phyloP scores from a whole-genome alignment of 2,329 filamentous ascomycete species.

The Aspergillus sp. region DNA sequence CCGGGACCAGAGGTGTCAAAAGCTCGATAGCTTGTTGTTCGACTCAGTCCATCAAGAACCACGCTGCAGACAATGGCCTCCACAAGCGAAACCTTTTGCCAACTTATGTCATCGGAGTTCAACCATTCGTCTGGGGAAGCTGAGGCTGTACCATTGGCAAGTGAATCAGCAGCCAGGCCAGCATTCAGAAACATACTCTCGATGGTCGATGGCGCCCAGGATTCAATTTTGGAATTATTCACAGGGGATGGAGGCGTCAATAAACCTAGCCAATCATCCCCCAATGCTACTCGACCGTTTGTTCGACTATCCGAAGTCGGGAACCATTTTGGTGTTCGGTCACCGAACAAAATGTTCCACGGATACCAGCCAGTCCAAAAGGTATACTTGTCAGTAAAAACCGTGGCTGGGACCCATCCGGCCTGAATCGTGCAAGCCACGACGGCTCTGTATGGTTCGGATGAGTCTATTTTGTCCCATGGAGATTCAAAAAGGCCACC shows the following conservation, averaged over 20 bases:
- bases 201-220: conserved; percentile 4
- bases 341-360: background rate
- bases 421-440: conserved; percentile 8
- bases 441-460: conserved; percentile 1
- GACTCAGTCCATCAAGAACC: conserved; percentile 6
- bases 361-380: background rate
- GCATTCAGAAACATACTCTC: conserved; percentile 7
- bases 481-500: conserved; percentile 5
- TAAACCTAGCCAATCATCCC: conserved; percentile 1
- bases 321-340: background rate
- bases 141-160: background rate
- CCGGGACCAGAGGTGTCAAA: conserved; percentile 3
- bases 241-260: conserved; percentile 2
- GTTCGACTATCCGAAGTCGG: background rate
- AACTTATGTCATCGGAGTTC: background rate
- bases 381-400: background rate
- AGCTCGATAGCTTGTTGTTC: conserved; percentile 3
- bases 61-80: conserved; percentile 6
- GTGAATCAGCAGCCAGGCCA: background rate
- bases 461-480: background rate
- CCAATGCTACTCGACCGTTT: conserved; percentile 2
- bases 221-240: background rate
- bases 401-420: conserved; percentile 5
- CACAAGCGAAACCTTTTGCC: conserved; percentile 2
- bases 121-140: background rate